Conservation (phyloP, 129 eudicot species). For the Scalesia atractyloides region DNA sequence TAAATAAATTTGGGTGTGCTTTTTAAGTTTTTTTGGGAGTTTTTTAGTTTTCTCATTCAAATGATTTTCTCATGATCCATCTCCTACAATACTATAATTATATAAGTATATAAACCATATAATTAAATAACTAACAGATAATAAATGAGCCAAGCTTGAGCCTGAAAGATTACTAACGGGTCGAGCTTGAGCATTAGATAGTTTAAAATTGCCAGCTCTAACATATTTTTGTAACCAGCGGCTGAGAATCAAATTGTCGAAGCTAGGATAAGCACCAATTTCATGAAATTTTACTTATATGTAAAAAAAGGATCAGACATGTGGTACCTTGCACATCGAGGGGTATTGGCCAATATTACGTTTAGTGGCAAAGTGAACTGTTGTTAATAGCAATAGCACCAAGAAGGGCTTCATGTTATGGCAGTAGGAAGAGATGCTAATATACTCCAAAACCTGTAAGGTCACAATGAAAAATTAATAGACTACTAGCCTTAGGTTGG, state of each 20-base stretch:
- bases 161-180: too few relatives aligned
- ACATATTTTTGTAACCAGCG: neutral
- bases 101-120: too few relatives aligned
- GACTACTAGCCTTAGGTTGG: neutral
- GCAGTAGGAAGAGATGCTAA: neutral
- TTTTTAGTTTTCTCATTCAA: too few relatives aligned
- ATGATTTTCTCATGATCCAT: too few relatives aligned
- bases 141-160: too few relatives aligned
- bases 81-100: too few relatives aligned
- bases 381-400: neutral
- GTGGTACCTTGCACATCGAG: conserved; percentile 4
- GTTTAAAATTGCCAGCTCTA: neutral
- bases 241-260: neutral
- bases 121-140: too few relatives aligned
- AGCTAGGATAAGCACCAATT: neutral
- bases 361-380: neutral
- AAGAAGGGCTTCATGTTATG: neutral
- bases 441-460: conserved; percentile 6
- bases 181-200: neutral
- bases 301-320: neutral
- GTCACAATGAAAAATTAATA: neutral
- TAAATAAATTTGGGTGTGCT: too few relatives aligned
- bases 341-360: neutral
- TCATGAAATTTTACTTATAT: neutral
- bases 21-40: too few relatives aligned